Conservation (phyloP, 2,329 filamentous ascomycete genomes). For the Phymatotrichopsis omnivora region DNA sequence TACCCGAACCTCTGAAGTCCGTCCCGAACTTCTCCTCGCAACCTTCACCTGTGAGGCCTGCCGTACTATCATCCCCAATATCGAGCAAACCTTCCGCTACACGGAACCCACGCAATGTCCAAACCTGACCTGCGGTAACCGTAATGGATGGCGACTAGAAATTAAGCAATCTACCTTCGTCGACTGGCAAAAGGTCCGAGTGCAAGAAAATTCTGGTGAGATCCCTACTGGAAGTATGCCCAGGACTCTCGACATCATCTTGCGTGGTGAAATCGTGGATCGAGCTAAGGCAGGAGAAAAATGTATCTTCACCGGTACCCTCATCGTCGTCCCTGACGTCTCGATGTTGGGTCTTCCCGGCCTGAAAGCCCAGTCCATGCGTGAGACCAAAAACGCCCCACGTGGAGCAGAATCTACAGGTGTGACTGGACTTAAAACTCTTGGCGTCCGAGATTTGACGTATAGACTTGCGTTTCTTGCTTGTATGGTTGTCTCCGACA, state of each 20-base stretch:
- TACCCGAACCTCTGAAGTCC: slow-evolving; percentile 91
- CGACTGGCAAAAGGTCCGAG: slow-evolving; percentile 97
- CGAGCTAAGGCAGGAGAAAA: slow-evolving; percentile 95
- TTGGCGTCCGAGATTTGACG: slow-evolving; percentile 89
- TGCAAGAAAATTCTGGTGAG: slow-evolving; percentile 96
- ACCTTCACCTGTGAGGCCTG: slow-evolving; percentile 90
- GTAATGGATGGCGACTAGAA: slow-evolving; percentile 89
- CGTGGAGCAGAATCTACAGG: slow-evolving; percentile 56
- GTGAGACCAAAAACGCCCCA: slow-evolving; percentile 64
- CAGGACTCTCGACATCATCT: slow-evolving; percentile 90
- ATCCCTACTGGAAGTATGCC: slow-evolving; percentile 99
- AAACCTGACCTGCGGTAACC: slow-evolving; percentile 76
- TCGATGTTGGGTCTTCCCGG: slow-evolving; percentile 89
- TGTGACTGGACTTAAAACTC: slow-evolving; percentile 76
- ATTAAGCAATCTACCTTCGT: slow-evolving; percentile 96
- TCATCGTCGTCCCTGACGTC: slow-evolving; percentile 95
- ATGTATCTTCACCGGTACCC: slow-evolving; percentile 90
- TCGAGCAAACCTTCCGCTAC: slow-evolving; percentile 96
- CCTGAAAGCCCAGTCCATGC: slow-evolving; percentile 66
- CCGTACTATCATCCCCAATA: slow-evolving; percentile 71
- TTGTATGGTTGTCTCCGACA: slow-evolving; percentile 90
- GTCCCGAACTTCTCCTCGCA: slow-evolving; percentile 81
- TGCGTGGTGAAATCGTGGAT: slow-evolving; percentile 95
- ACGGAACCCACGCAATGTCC: slow-evolving; percentile 95
- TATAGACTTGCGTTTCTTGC: slow-evolving; percentile 94